Evolutionary conservation across 2,329 filamentous ascomycete genomes (phyloP).

Genomic region (Talaromyces amestolkiae): DNA sequence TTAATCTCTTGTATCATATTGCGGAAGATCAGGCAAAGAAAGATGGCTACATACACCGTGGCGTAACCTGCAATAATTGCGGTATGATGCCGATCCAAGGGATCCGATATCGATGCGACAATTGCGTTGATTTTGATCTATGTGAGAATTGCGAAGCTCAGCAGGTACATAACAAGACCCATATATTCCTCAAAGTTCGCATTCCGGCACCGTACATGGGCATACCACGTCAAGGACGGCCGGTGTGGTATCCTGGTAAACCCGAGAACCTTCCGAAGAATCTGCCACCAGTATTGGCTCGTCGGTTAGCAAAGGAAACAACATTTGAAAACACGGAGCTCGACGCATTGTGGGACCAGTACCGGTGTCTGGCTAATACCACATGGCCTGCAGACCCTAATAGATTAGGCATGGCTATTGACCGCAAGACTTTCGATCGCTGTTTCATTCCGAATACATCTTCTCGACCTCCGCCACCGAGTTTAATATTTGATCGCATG

Average conservation of each 20-base stretch:
- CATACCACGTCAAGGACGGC: slow-evolving; percentile 71
- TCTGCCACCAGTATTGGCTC: slow-evolving; percentile 66
- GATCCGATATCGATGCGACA: slow-evolving; percentile 88
- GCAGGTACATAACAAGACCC: slow-evolving; percentile 76
- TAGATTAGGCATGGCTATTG: slow-evolving; percentile 76
- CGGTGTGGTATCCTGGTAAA: slow-evolving; percentile 85
- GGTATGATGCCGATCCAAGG: slow-evolving; percentile 85
- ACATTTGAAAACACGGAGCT: slow-evolving; percentile 82
- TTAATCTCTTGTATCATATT: slow-evolving; percentile 83
- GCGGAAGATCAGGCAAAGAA: slow-evolving; percentile 87
- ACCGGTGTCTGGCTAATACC: slow-evolving; percentile 86
- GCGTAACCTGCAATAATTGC: slow-evolving; percentile 88
- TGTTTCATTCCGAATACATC: slow-evolving; percentile 84
- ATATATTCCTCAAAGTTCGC: slow-evolving; percentile 94
- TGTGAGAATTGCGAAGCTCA: slow-evolving; percentile 84
- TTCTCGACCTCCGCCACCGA: slow-evolving; percentile 73
- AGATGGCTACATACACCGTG: slow-evolving; percentile 87
- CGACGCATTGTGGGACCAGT: slow-evolving; percentile 94
- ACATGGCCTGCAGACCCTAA: slow-evolving; percentile 81
- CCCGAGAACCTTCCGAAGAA: slow-evolving; percentile 67
- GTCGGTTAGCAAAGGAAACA: slow-evolving; percentile 67
- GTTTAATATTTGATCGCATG: slow-evolving; percentile 92
- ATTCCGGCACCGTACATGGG: slow-evolving; percentile 84
- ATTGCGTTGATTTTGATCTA: slow-evolving; percentile 93
- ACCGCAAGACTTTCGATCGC: slow-evolving; percentile 86